Base-by-base conservation (phyloP, 139 green algal genomes). In the Pseudopediastrum boryanum region DNA sequence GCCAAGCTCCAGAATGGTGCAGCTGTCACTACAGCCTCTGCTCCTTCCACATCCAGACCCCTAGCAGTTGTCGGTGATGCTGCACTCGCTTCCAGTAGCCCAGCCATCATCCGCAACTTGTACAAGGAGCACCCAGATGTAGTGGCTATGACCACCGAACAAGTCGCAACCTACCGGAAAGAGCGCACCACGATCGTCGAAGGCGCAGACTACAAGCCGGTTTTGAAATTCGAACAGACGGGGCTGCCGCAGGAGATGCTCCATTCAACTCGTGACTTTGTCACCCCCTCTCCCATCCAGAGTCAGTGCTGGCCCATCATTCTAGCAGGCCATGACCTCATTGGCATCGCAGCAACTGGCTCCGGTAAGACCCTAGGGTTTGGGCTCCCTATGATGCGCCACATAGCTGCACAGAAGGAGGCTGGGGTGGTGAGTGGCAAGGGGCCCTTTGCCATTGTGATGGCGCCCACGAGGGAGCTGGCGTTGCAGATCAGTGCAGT, bases 391-490 rank as follows among this genome's bases (percentile, higher is more conserved):
- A 92, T 89, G 25, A 54, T 98, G 35, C 71, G 76, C 4, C 94
- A 98, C 87, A 93, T 96, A 46, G 72, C 64, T 7, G 89, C 89
- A 1, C 92, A 97, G 79, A 65, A 71, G 27, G 65, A 72, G n/a
- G 39, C n/a, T 19, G 58, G 79, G 8, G 76, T 75, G 3, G 76
- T 72, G 27, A 38, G 43, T 2, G 41, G 75, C 50, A 80, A 81
- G 75, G 44, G 64, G 4, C 93, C 93, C 0, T 77, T 84, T 19
- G 89, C 82, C 9, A 71, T 99, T 5, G 86, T 96, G 1, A 88
- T 98, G 75, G 90, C 95, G 29, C 95, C 95, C 25, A 98, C 95
- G 0, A 88, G 95, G 21, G 95, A 98, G 90, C 94, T 98, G 68
- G 93, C 91, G 42, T 69, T 91, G 61, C 95, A 98, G 85, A 97